These are phyloP conservation scores for Peribolospora baueri DNA, from an alignment of 768 basidiomycete species.

Conservation along the genomic window DNA sequence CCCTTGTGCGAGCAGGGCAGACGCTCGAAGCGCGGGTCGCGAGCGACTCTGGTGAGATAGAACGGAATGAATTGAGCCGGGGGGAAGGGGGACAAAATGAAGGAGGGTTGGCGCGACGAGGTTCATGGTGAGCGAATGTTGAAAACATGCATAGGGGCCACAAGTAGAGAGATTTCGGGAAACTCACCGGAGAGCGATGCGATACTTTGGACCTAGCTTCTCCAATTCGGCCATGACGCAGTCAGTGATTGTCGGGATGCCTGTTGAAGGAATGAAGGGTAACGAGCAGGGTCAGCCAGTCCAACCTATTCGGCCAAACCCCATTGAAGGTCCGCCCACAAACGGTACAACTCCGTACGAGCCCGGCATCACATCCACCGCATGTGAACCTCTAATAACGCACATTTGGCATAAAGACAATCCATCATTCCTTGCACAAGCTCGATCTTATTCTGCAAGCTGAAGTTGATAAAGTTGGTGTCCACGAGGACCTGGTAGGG, in stretches of 20 bases:
- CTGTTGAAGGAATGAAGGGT: conserved; percentile 22
- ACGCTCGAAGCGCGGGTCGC: conserved; percentile 89
- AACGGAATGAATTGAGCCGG: neutral
- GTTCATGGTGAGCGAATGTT: neutral
- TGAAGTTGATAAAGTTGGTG: conserved; percentile 99
- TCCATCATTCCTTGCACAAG: conserved; percentile 99
- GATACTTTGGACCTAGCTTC: conserved; percentile 84
- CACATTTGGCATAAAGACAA: conserved; percentile 91
- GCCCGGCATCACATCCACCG: too few species aligned
- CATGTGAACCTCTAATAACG: conserved; percentile 10
- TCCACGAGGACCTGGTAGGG: conserved; percentile 94
- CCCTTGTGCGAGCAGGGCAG: conserved; percentile 75
- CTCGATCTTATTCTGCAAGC: conserved; percentile 90
- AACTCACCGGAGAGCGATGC: conserved; percentile 69
- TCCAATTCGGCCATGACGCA: conserved; percentile 97
- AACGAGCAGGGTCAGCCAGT: neutral
- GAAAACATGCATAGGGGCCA: neutral
- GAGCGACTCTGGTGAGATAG: conserved; percentile 43
- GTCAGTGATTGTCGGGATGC: conserved; percentile 96
- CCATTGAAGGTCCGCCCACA: too few species aligned
- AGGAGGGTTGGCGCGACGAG: neutral
- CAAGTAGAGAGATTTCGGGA: neutral
- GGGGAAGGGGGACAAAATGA: conserved; percentile 5
- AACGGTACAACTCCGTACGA: too few species aligned
- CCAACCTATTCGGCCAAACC: too few species aligned